Evolutionary conservation across 306 rosid species (phyloP), one percentile per base, ranked within the genome.

Genomic region (Castanea sativa): DNA sequence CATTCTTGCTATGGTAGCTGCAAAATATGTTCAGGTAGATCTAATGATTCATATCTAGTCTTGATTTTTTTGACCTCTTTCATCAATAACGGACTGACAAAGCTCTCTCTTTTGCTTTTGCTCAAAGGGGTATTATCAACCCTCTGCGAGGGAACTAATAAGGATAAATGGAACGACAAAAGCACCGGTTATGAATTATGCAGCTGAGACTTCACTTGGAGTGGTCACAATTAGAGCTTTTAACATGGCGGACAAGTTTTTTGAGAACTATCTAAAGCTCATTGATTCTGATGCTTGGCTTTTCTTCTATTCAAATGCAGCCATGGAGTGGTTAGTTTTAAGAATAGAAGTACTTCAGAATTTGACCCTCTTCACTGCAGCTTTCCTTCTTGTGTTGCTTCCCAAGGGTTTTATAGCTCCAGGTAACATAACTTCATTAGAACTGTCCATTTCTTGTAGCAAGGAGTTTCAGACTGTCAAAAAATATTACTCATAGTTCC

Each of bases 151-250:
- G 73, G 97, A 94, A 81, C 79, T 92, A 69, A 84, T 89, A 69
- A 84, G 97, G 77, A 92, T 94, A 71, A 94, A 92, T 81, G 97
- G 98, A 85, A 92, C 92, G 60, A 88, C 97, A 45, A 94, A 94
- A 84, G 97, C 98, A 79, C 98, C 94, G 41, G 84, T 91, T 20
- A 87, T 90, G 90, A 92, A 94, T 76, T 91, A 78, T 85, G 89
- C 91, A 73, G 73, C 93, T 1, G 94, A 92, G 88, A 92, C 97
- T 74, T 85, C 98, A 59, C 91, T 85, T 41, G 98, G 98, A 59
- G 92, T 80, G 30, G 90, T 92, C 69, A 94, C 97, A 30, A 72
- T 92, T 25, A 85, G 98, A 92, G 90, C 94, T 61, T 94, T 91
- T 63, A 78, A 82, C 73, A 85, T 86, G 81, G 80, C 1, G 3